Percentiles rank a stretch among this genome's conserved stretches.
Evolutionary conservation across 306 rosid species (phyloP).

Genomic region (Calophaca sinica): DNA sequence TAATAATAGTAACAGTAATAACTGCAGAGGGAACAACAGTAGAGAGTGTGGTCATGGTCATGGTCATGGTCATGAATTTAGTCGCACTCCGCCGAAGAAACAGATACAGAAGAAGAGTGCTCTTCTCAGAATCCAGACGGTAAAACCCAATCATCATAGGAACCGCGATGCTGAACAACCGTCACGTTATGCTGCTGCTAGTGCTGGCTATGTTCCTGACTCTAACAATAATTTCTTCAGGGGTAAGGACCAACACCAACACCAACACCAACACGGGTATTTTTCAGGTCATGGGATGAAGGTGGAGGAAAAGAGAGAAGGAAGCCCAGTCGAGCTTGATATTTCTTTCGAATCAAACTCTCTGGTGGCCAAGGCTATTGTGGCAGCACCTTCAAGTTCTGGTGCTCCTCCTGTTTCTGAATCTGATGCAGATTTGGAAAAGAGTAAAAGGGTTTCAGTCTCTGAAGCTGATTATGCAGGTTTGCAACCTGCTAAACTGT

Average conservation of each 20-base stretch:
- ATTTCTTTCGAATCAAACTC: constrained; percentile 87
- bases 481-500: constrained; percentile 34
- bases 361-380: constrained; percentile 83
- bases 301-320: constrained; percentile 55
- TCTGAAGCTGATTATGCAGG: constrained; percentile 44
- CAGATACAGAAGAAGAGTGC: constrained; percentile 95
- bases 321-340: constrained; percentile 80
- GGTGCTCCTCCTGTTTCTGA: constrained; percentile 37
- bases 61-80: constrained; percentile 50
- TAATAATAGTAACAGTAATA: constrained; percentile 14
- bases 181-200: constrained; percentile 51
- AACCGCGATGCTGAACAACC: constrained; percentile 68
- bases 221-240: constrained; percentile 46
- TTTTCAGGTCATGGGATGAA: constrained; percentile 51
- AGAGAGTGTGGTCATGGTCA: constrained; percentile 58
- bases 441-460: constrained; percentile 34
- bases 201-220: constrained; percentile 31
- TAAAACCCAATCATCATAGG: constrained; percentile 61
- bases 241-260: constrained; percentile 59
- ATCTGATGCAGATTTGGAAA: constrained; percentile 44
- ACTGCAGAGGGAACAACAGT: constrained; percentile 51
- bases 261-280: constrained; percentile 41
- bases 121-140: constrained; percentile 76
- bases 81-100: constrained; percentile 74
- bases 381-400: constrained; percentile 48